These are phyloP conservation scores for Ampelocalamus luodianensis DNA, from an alignment of 176 grass and related monocot genomes.

Conservation along the genomic window DNA sequence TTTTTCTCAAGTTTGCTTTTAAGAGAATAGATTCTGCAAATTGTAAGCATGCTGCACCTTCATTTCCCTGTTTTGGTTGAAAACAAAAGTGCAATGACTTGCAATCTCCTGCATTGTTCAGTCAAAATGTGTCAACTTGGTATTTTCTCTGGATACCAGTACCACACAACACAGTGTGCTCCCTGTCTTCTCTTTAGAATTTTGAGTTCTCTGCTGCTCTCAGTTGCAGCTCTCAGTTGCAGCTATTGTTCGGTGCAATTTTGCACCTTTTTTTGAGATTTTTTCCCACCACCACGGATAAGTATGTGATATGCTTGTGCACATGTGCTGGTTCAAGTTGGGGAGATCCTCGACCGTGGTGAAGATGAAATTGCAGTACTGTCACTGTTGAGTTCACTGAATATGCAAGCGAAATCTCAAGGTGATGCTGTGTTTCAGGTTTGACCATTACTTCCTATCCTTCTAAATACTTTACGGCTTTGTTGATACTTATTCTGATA, in stretches of 20 bases:
- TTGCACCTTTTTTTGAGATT: too few relatives aligned
- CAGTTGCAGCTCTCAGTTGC: too few relatives aligned
- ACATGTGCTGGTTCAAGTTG: constrained; percentile 88
- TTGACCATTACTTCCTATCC: background rate
- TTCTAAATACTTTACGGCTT: background rate
- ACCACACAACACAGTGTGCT: background rate
- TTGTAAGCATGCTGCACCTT: background rate
- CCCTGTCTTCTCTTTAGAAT: too few relatives aligned
- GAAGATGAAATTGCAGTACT: constrained; percentile 91
- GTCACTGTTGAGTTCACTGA: constrained; percentile 76
- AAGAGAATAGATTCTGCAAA: background rate
- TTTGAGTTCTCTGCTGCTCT: too few relatives aligned
- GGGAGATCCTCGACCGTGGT: constrained; percentile 91
- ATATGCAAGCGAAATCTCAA: constrained; percentile 70
- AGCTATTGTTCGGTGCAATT: too few relatives aligned
- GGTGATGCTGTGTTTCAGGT: constrained; percentile 99
- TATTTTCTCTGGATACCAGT: background rate
- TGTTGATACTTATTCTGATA: background rate
- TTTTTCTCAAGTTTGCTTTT: background rate
- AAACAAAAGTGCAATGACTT: background rate
- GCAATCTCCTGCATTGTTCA: background rate
- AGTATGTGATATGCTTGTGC: constrained; percentile 22
- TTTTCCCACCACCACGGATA: too few relatives aligned
- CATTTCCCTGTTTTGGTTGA: background rate
- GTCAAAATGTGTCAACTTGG: background rate